Evolutionary conservation across 2,329 filamentous ascomycete species (phyloP), one percentile per base, ranked within the genome.

Genomic region (Dactylellina sp.): DNA sequence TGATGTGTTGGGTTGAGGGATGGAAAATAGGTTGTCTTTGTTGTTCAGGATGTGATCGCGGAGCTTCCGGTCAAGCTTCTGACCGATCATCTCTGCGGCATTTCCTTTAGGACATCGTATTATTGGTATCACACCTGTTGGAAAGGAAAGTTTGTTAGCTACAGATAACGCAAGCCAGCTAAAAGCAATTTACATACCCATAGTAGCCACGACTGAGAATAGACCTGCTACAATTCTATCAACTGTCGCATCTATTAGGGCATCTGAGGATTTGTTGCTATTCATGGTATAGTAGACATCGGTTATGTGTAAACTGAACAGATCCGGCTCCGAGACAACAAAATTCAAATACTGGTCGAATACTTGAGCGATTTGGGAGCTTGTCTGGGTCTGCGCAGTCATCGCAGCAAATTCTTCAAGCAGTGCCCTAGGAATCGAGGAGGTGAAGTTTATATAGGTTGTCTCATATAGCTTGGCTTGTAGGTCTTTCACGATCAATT

Each of bases 311-410:
- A 99, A 84, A 79, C 91, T 97, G 83, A 99, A 99, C 2, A 99
- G 85, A 80, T 98, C 94, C 3, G 94, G 93, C 81, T 99, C 95
- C 35, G 91, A 91, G 44, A 98, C 94, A 76, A 98, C 91, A 79
- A 98, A 99, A 82, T 99, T 98, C 61, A 99, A 85, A 80, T 98
- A 98, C 80, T 99, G 95, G 80, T 99, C 95, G 78, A 89, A 99
- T 5, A 99, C 87, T 79, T 97, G 93, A 1, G 93, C 89, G 75
- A 99, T 93, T 78, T 91, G 89, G 78, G 98, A 94, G 3, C 94
- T 89, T 0, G 93, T 97, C 24, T 89, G 91, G 11, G 92, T 89
- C 28, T 90, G 84, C 4, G 92, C 93, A 9, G 94, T 96, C 80
- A 97, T 89, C 14, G 91, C 86, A 2, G 93, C 95, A 80, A 99